Evolutionary conservation across 140 eudicot species (phyloP), one percentile per base, ranked within the genome.

Genomic region (Cichorium intybus): DNA sequence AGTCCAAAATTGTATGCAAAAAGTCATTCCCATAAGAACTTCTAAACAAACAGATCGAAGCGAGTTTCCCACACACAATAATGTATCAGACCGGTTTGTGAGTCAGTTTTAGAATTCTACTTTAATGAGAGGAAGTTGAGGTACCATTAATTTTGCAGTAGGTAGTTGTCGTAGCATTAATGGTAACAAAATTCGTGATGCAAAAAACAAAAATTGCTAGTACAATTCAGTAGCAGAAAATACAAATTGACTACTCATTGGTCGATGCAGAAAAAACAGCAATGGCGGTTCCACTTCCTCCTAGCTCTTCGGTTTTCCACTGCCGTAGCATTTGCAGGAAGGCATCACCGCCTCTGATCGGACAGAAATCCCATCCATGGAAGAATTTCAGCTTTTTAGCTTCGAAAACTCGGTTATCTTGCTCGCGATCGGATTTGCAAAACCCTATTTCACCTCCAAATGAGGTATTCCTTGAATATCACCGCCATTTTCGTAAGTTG

Each of bases 391-490:
- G 46, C 39, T 45, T 39, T 71, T 22, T 51, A 6, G 16, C 35
- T 17, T 34, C 73, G 10, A 66, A 62, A 26, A 9, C 79, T 60
- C 75, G 45, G 52, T 22, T 53, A 16, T 64, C 60, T 20, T 35
- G 66, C 74, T 72, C 63, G 60, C 60, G 14, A 33, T 37, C 66
- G 45, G 72, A 64, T 34, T 37, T 39, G 43, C 50, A 69, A 64
- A 74, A 64, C 15, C 74, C 67, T 21, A 52, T 74, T 41, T 70
- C 75, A 37, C 73, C 69, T 18, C 60, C 83, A 16, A 74, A 62
- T 24, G 68, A 73, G 84, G 84, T 84, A 41, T n/a, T 11, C 23
- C 33, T 14, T 0, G 10, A 7, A 43, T 28, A 12, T 28, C 29
- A 24, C 7, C 17, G 43, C 14, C 4, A 43, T 33, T 64, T 73